These are phyloP conservation scores for Eleusine coracana DNA, from an alignment of 176 grass and related monocot genomes.

Conservation along the genomic window DNA sequence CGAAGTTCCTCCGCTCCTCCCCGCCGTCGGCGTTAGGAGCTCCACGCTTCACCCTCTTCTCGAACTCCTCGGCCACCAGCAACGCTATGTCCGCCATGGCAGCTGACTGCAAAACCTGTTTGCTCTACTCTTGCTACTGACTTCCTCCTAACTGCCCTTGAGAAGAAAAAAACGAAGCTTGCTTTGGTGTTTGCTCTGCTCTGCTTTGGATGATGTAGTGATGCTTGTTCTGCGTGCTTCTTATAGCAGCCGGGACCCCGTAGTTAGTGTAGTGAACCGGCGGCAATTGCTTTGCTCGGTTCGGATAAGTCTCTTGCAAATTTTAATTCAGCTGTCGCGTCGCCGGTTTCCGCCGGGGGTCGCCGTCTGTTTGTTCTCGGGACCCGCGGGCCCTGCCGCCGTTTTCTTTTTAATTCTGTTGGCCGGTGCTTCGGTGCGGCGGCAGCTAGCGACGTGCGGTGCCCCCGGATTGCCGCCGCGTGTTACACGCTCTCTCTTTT, in stretches of 20 bases:
- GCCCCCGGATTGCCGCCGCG: neutral
- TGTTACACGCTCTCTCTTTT: neutral
- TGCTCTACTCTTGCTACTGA: neutral
- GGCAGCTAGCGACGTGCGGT: neutral
- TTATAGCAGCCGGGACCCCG: conserved; percentile 29
- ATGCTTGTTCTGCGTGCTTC: neutral
- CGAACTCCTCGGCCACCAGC: conserved; percentile 76
- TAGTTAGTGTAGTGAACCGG: neutral
- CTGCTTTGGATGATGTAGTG: neutral
- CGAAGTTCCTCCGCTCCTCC: conserved; percentile 42
- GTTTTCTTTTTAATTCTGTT: conserved; percentile 34
- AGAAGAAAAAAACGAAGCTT: neutral
- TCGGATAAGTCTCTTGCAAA: conserved; percentile 21
- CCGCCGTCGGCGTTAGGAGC: neutral
- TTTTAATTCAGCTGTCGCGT: neutral
- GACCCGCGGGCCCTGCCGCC: neutral
- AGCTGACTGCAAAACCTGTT: neutral
- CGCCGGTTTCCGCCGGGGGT: conserved; percentile 8
- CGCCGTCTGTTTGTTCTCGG: conserved; percentile 19
- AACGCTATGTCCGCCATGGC: conserved; percentile 76
- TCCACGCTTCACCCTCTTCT: conserved; percentile 55
- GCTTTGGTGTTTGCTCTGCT: neutral
- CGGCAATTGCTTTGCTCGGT: neutral
- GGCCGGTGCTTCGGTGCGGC: conserved; percentile 22
- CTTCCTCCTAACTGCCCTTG: neutral